phyloP scores from a whole-genome alignment of 345 rosid genomes.

The Hibiscus tridactylites region DNA sequence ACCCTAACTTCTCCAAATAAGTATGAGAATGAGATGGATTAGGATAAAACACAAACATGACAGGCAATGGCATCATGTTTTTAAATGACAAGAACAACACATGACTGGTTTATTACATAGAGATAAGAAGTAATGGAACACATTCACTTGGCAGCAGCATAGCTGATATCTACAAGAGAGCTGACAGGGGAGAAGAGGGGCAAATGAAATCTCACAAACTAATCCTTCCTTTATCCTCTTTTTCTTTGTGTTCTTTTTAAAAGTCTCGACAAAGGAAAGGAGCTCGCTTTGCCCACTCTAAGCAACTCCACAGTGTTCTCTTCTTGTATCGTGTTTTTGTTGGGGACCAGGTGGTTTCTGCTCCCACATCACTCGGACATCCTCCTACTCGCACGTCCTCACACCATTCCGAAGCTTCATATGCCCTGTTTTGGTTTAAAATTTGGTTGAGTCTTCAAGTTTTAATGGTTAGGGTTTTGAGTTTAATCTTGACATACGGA shows the following conservation, averaged over 20 bases:
- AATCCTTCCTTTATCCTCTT: neutral
- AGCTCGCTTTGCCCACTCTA: constrained; percentile 30
- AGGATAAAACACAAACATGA: neutral
- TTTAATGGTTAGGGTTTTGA: too few relatives aligned
- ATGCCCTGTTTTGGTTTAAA: constrained; percentile 21
- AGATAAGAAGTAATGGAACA: constrained; percentile 7
- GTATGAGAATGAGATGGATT: neutral
- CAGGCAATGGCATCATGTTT: neutral
- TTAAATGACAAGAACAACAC: neutral
- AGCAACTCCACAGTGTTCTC: constrained; percentile 26
- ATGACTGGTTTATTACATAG: neutral
- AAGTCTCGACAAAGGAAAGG: constrained; percentile 22
- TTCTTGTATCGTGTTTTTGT: constrained; percentile 13
- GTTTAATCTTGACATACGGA: too few relatives aligned
- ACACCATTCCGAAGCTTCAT: constrained; percentile 34
- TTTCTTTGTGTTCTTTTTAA: neutral
- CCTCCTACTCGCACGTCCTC: constrained; percentile 36
- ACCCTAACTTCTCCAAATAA: neutral
- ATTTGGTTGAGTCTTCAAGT: too few relatives aligned
- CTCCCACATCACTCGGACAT: constrained; percentile 44
- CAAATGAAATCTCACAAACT: neutral
- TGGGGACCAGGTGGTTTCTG: constrained; percentile 3
- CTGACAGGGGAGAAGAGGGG: neutral
- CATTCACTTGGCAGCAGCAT: constrained; percentile 10
- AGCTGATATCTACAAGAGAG: constrained; percentile 17